These are phyloP conservation scores for Marasmius sp. DNA, from an alignment of 1,284 basidiomycete genomes.

Conservation along the genomic window DNA sequence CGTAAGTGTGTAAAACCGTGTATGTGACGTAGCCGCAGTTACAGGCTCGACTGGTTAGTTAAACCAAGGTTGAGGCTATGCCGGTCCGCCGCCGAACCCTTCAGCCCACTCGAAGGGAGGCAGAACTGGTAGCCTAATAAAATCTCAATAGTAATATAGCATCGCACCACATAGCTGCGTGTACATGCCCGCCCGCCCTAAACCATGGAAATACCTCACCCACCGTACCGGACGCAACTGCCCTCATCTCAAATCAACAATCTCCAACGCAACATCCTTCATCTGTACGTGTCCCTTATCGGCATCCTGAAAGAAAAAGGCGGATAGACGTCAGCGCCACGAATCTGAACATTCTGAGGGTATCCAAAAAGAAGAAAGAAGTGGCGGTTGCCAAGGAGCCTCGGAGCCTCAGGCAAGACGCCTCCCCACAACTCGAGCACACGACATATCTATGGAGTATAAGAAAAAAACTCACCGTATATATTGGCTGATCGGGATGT, in stretches of 20 bases:
- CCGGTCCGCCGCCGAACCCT: too few relatives aligned
- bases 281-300: slow-evolving; percentile 2
- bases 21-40: too few relatives aligned
- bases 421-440: not conserved
- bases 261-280: not conserved
- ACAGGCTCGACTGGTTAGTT: too few relatives aligned
- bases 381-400: not conserved
- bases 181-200: too few relatives aligned
- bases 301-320: not conserved
- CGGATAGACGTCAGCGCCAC: not conserved
- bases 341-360: too few relatives aligned
- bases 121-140: too few relatives aligned
- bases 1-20: too few relatives aligned
- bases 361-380: not conserved
- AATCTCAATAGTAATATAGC: too few relatives aligned
- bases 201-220: not conserved
- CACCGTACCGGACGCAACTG: not conserved
- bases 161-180: too few relatives aligned
- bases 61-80: too few relatives aligned
- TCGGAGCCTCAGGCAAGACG: too few relatives aligned
- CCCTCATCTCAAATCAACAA: not conserved
- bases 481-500: slow-evolving; percentile 77
- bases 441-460: not conserved
- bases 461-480: slow-evolving; percentile 57
- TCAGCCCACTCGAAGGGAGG: too few relatives aligned